Evolutionary conservation across 495 filamentous ascomycete species (phyloP).

Genomic region (Penicillium cinerascens): DNA sequence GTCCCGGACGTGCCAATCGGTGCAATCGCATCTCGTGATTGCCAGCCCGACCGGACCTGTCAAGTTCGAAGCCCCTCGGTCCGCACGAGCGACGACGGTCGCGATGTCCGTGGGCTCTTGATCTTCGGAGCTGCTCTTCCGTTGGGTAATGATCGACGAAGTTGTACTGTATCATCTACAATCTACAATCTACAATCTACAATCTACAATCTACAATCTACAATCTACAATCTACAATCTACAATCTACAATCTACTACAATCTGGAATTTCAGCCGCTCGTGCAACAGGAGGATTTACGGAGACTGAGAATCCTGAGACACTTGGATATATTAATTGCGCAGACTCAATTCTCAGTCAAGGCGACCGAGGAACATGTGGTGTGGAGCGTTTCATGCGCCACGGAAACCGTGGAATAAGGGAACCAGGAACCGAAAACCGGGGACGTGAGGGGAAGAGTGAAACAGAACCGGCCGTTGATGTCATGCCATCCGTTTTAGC

Average conservation of each 20-base stretch:
- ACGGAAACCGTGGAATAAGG: neutral
- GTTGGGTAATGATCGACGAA: constrained; percentile 16
- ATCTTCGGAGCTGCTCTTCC: constrained; percentile 13
- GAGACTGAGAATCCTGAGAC: no score
- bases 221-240: no score
- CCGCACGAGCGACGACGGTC: neutral
- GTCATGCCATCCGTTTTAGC: neutral
- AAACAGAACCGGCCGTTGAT: neutral
- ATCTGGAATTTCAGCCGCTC: no score
- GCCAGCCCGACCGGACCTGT: neutral
- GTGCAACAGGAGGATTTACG: no score
- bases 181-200: no score
- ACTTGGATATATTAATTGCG: neutral
- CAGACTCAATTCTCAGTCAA: neutral
- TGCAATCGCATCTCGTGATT: neutral
- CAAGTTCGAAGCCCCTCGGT: neutral
- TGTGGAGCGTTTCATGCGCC: neutral
- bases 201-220: no score
- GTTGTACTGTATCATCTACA: no score
- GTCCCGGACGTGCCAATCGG: no score
- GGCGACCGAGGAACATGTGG: constrained; percentile 2
- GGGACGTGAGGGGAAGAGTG: neutral
- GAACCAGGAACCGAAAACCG: constrained; percentile 4
- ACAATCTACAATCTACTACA: no score
- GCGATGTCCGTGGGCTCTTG: constrained; percentile 19